A percentile compares a stretch with the other conserved stretches of the same genome.
Evolutionary conservation across 2,329 filamentous ascomycete species (phyloP).

Genomic region (Epichloe coenophiala): DNA sequence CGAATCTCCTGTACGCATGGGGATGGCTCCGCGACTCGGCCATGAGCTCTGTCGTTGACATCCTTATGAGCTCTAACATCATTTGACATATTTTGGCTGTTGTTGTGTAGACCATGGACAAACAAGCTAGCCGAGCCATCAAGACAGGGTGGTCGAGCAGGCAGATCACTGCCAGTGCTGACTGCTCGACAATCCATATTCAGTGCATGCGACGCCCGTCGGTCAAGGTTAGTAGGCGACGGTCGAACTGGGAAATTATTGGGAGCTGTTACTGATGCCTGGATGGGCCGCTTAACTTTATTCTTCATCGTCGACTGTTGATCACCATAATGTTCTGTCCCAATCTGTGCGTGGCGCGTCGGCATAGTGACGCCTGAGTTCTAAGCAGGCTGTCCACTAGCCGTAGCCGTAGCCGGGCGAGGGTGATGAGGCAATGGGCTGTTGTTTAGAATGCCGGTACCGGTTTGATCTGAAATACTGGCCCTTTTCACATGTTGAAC

Average conservation of each 20-base stretch:
- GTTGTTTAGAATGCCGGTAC: neutral
- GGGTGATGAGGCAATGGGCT: neutral
- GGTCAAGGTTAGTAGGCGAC: neutral
- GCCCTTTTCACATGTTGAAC: neutral
- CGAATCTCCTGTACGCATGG: neutral
- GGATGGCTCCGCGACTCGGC: neutral
- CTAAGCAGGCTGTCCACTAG: conserved; percentile 9
- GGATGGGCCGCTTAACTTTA: neutral
- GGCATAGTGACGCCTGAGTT: conserved; percentile 5
- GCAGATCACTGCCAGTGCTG: neutral
- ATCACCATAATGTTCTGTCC: neutral
- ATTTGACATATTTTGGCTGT: neutral
- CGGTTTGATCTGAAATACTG: neutral
- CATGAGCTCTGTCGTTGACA: neutral
- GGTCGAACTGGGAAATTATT: neutral
- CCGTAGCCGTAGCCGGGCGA: neutral
- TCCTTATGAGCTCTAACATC: neutral
- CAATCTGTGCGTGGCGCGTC: neutral
- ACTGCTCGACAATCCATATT: neutral
- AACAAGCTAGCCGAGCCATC: neutral
- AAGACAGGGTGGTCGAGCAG: neutral
- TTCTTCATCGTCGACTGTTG: neutral
- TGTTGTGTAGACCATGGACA: neutral
- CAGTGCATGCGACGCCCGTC: neutral
- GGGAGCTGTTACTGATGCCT: neutral